Conservation (phyloP, 768 basidiomycete species). For the Pleurotus citrinopileatus region DNA sequence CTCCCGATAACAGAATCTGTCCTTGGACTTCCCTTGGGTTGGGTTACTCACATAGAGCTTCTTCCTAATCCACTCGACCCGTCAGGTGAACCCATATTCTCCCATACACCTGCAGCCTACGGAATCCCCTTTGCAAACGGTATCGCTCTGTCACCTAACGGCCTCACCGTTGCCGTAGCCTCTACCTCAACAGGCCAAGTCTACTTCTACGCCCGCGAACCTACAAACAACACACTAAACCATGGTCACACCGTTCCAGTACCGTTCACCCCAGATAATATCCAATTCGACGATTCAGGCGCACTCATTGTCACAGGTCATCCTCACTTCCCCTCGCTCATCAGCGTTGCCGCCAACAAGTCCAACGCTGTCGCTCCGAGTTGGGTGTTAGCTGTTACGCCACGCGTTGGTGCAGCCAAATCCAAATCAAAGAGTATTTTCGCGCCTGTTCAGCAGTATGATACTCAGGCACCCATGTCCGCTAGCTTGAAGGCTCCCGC, state of each 20-base stretch:
- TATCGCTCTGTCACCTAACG: conserved; percentile 52
- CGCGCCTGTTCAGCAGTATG: conserved; percentile 25
- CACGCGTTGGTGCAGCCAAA: conserved; percentile 11
- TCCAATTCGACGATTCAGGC: conserved; percentile 47
- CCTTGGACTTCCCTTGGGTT: conserved; percentile 54
- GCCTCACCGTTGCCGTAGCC: conserved; percentile 52
- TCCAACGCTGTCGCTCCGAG: conserved; percentile 43
- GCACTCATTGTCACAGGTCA: conserved; percentile 62
- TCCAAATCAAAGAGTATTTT: background rate
- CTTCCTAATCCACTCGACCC: conserved; percentile 21
- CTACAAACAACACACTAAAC: conserved; percentile 40
- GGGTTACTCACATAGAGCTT: conserved; percentile 54
- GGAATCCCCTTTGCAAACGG: conserved; percentile 72
- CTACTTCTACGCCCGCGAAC: conserved; percentile 49
- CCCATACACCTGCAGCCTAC: conserved; percentile 37
- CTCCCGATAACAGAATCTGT: conserved; percentile 55
- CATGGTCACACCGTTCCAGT: conserved; percentile 36
- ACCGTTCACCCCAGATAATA: conserved; percentile 64
- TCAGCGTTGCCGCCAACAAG: conserved; percentile 41
- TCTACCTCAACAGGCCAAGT: conserved; percentile 48
- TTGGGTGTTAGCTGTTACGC: conserved; percentile 53
- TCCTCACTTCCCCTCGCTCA: conserved; percentile 56
- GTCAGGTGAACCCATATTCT: conserved; percentile 23
- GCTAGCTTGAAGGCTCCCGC: conserved; percentile 36
- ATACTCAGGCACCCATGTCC: conserved; percentile 46